Conservation (phyloP, 495 filamentous ascomycete species). For the Wilcoxina mikolae region DNA sequence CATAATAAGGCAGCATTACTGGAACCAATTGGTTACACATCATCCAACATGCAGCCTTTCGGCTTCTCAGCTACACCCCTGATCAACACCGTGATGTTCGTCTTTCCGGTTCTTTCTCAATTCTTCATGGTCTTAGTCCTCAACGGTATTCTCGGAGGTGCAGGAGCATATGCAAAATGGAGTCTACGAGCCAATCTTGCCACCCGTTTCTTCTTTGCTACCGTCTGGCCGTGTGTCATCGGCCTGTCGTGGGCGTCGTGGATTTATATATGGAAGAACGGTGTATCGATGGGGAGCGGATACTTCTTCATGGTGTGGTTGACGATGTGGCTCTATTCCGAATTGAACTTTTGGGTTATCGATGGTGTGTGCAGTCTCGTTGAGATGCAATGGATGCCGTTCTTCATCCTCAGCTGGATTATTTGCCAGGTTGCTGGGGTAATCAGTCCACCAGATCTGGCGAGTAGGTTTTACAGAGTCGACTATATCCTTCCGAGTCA, state of each 20-base stretch:
- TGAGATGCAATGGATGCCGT: constrained; percentile 9
- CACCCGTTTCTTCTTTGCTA: neutral
- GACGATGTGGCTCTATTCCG: constrained; percentile 7
- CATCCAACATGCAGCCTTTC: constrained; percentile 9
- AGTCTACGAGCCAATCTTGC: constrained; percentile 5
- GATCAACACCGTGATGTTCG: constrained; percentile 12
- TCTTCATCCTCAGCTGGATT: constrained; percentile 7
- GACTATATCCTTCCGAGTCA: constrained; percentile 13
- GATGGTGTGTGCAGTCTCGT: constrained; percentile 8
- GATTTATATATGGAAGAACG: neutral
- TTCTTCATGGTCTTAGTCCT: constrained; percentile 5
- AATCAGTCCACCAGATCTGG: constrained; percentile 8
- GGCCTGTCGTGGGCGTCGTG: constrained; percentile 1
- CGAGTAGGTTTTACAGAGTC: constrained; percentile 7
- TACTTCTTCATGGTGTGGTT: neutral
- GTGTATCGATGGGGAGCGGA: neutral
- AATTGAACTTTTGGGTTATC: constrained; percentile 10
- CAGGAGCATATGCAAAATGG: constrained; percentile 12
- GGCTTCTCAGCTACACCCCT: constrained; percentile 5
- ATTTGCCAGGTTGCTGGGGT: constrained; percentile 7
- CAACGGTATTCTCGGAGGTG: constrained; percentile 11
- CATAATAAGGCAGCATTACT: neutral
- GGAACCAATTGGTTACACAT: neutral
- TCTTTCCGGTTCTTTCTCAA: constrained; percentile 2
- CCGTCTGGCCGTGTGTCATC: neutral